Base-by-base conservation (phyloP, 495 filamentous ascomycete species). In the Penicillium soppii region DNA sequence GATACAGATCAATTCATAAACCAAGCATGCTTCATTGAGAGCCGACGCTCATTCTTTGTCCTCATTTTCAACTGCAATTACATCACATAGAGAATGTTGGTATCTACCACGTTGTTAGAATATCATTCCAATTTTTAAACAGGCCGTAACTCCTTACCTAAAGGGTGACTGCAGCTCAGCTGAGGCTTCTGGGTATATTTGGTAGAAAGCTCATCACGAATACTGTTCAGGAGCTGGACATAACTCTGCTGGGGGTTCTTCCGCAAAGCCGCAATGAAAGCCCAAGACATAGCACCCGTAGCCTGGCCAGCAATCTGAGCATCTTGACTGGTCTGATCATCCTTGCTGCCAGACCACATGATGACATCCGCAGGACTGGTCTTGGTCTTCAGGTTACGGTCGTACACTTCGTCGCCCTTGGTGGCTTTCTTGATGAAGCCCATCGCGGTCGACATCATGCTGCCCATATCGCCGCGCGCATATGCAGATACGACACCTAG, bases 221-320 rank as follows among this genome's bases (percentile, higher is more conserved):
- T 97, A 71, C 83, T 95, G 75, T 95, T 97, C 53, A 98, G 79
- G 53, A 98, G 71, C 70, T 95, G 89, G 47, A 97, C 89, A 63
- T 97, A 97, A 74, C 91, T 96, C 78, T 97, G 94, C 67, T 97
- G 90, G 2, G 94, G 94, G 59, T 96, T 96, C 80, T 96, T 96
- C 78, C 92, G 92, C 45, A 98, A 80, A 32, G 91, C 88, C 5
- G 78, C 86, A 67, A 98, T 92, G 68, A 98, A 98, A 6, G 94
- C 94, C 84, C 90, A 97, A 6, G 90, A 95, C 92, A 98, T 97
- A 66, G 94, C 94, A 29, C 94, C 94, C 1, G 94, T 97, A 15
- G 94, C 94, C 64, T 97, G 83, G 40, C 91, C 89, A 12, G 78
- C 82, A 47, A 86, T 85, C 39, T 76, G 70, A 13, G 79, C 81